Percentiles rank a stretch among this genome's conserved stretches.
These are phyloP conservation scores for Jatropha podagrica DNA, from an alignment of 441 rosid species.

Conservation along the genomic window DNA sequence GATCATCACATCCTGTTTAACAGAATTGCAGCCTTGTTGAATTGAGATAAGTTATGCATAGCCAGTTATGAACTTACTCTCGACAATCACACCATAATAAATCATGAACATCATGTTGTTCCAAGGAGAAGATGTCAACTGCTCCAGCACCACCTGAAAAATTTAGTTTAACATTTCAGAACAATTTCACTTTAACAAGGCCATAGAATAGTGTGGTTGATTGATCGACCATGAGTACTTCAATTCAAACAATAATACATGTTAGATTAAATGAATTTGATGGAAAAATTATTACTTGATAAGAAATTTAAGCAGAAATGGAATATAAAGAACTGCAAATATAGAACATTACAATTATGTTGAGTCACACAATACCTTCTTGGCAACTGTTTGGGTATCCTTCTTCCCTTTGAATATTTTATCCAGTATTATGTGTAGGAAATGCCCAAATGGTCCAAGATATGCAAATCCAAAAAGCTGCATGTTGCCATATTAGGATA, in stretches of 20 bases:
- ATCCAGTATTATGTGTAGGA: constrained; percentile 63
- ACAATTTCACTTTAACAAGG: constrained; percentile 8
- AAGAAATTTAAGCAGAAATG: not conserved
- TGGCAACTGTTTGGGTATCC: constrained; percentile 76
- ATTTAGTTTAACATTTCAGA: constrained; percentile 21
- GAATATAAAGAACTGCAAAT: not conserved
- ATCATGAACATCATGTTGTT: constrained; percentile 83
- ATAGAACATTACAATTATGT: constrained; percentile 1
- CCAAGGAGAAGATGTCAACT: constrained; percentile 85
- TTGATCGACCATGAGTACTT: not conserved
- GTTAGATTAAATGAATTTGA: not conserved
- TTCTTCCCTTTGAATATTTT: constrained; percentile 80
- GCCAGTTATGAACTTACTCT: constrained; percentile 44
- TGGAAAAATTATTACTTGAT: not conserved
- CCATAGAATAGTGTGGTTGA: not conserved
- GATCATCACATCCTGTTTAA: not conserved
- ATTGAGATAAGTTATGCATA: not conserved
- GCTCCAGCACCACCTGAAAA: constrained; percentile 72
- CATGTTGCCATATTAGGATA: constrained; percentile 22
- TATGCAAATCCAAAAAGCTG: constrained; percentile 80
- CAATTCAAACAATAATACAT: not conserved
- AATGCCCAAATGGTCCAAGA: constrained; percentile 89
- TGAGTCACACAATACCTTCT: constrained; percentile 56
- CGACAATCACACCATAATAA: constrained; percentile 68
- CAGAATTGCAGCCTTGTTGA: not conserved